A percentile compares a stretch with the other conserved stretches of the same genome.
Conservation (phyloP, 371 early-diverging fungal genomes). For the Apophysomyces trapeziformis region DNA sequence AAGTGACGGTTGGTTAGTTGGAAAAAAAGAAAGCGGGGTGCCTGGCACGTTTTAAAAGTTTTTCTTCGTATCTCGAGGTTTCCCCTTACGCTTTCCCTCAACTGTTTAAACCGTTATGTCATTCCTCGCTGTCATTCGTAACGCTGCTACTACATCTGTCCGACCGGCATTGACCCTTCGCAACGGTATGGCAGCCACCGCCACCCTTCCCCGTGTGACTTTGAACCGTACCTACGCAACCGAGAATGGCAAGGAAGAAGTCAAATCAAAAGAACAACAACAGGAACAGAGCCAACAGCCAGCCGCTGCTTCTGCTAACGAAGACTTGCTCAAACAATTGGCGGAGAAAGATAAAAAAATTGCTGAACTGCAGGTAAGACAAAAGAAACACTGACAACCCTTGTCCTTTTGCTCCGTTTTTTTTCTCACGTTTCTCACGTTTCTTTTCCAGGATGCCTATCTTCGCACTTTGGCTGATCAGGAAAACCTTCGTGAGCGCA, state of each 20-base stretch:
- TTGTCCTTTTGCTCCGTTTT: background rate
- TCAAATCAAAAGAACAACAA: slow-evolving; percentile 25
- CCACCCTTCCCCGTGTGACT: slow-evolving; percentile 13
- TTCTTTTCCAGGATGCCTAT: slow-evolving; percentile 63
- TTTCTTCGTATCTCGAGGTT: background rate
- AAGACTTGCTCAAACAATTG: slow-evolving; percentile 45
- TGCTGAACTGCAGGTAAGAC: slow-evolving; percentile 75
- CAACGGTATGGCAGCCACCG: slow-evolving; percentile 14
- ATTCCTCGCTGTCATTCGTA: slow-evolving; percentile 21
- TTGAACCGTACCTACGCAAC: slow-evolving; percentile 36
- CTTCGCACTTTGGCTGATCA: slow-evolving; percentile 93
- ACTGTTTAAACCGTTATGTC: slow-evolving; percentile 7
- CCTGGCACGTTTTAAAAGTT: slow-evolving; percentile 4
- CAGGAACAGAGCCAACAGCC: slow-evolving; percentile 20
- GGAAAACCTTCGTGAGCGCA: slow-evolving; percentile 93
- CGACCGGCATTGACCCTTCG: slow-evolving; percentile 17
- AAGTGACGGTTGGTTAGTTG: background rate
- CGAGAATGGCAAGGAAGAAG: slow-evolving; percentile 29
- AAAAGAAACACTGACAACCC: background rate
- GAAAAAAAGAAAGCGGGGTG: slow-evolving; percentile 6
- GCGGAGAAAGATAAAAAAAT: slow-evolving; percentile 83
- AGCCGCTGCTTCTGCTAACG: slow-evolving; percentile 28
- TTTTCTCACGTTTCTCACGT: background rate
- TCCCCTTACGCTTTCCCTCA: background rate
- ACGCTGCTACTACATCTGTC: slow-evolving; percentile 28